A percentile compares a stretch with the other conserved stretches of the same genome.
These are phyloP conservation scores for Globisporangium recalcitrans DNA, from an alignment of 352 stramenopile genomes.

Conservation along the genomic window DNA sequence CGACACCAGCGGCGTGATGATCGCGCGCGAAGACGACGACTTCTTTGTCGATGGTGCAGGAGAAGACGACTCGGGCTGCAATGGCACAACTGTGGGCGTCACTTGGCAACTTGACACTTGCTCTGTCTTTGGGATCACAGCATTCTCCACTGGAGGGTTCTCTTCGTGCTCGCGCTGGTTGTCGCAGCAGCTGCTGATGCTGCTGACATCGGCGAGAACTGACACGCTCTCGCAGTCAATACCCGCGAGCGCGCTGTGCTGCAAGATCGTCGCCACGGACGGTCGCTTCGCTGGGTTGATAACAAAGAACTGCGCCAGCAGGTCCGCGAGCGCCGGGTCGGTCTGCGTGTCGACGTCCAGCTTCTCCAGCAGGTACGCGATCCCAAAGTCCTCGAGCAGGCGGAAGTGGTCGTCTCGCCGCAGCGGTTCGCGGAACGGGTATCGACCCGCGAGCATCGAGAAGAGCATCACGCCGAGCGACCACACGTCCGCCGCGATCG, in stretches of 20 bases:
- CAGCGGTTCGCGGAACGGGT: constrained; percentile 56
- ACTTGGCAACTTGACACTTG: neutral
- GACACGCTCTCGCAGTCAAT: constrained; percentile 2
- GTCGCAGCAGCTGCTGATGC: neutral
- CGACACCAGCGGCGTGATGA: constrained; percentile 5
- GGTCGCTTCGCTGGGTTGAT: constrained; percentile 44
- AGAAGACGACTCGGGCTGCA: neutral
- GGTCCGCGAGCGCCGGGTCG: constrained; percentile 37
- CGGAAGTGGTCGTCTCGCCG: constrained; percentile 52
- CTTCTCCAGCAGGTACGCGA: constrained; percentile 66
- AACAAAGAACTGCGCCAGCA: constrained; percentile 49
- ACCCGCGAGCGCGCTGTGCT: constrained; percentile 27
- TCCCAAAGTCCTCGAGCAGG: constrained; percentile 47
- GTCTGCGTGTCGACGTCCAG: constrained; percentile 44
- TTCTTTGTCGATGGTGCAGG: neutral
- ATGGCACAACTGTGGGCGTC: neutral
- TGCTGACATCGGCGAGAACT: neutral
- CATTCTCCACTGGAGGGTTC: neutral
- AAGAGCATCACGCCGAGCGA: constrained; percentile 80
- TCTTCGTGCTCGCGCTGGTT: neutral
- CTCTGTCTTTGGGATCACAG: neutral
- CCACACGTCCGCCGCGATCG: constrained; percentile 66
- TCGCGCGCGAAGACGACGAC: neutral
- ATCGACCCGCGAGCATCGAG: constrained; percentile 57
- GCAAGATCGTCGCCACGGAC: constrained; percentile 33